Conservation (phyloP, 2,329 filamentous ascomycete genomes). For the Diaporthe sp. region DNA sequence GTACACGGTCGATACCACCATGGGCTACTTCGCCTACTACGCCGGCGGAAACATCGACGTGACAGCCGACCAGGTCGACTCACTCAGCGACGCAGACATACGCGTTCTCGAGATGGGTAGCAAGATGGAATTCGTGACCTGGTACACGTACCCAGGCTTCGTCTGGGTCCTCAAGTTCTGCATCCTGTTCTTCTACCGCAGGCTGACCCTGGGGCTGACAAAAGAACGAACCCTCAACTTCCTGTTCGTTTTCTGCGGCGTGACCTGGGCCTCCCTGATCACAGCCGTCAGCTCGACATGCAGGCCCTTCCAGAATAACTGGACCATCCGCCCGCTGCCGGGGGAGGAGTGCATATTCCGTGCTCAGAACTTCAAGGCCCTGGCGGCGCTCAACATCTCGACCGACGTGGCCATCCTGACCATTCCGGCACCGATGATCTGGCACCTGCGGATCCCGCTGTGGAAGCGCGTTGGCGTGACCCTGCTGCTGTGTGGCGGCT, state of each 20-base stretch:
- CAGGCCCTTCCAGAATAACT: conserved; percentile 3
- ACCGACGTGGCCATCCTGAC: conserved; percentile 26
- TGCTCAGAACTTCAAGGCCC: conserved; percentile 33
- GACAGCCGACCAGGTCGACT: conserved; percentile 4
- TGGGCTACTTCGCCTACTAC: conserved; percentile 24
- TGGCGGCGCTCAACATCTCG: conserved; percentile 26
- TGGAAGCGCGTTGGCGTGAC: conserved; percentile 39
- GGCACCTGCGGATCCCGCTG: conserved; percentile 7
- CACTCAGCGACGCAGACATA: conserved; percentile 16
- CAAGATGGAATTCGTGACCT: conserved; percentile 33
- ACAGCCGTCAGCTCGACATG: conserved; percentile 17
- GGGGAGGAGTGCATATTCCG: conserved; percentile 31
- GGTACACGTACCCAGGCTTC: conserved; percentile 25
- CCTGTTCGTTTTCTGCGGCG: conserved; percentile 9
- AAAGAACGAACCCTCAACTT: neutral
- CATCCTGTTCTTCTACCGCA: conserved; percentile 33
- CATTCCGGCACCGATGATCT: conserved; percentile 12
- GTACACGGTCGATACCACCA: conserved; percentile 14
- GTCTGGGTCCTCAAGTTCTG: conserved; percentile 20
- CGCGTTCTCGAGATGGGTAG: conserved; percentile 26
- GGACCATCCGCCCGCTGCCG: conserved; percentile 13
- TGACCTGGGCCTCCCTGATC: conserved; percentile 10
- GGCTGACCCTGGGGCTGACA: conserved; percentile 15
- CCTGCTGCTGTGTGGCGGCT: conserved; percentile 45
- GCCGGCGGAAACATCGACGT: conserved; percentile 23